These are phyloP conservation scores for Lichtheimia corymbifera DNA, from an alignment of 371 early-diverging fungal species.

Conservation along the genomic window DNA sequence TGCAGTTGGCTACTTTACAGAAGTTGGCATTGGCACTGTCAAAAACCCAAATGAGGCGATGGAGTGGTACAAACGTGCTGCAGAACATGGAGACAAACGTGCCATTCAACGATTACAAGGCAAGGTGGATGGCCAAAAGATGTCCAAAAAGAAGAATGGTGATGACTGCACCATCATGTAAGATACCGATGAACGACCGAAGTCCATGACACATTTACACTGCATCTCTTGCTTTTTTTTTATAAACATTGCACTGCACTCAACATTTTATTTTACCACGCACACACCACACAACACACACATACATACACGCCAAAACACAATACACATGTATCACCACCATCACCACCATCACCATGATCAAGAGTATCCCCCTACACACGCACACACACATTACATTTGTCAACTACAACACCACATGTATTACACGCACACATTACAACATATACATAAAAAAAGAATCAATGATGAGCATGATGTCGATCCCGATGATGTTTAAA, in stretches of 20 bases:
- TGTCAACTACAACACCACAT: no score
- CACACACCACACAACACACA: background rate
- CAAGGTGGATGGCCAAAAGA: slow-evolving; percentile 27
- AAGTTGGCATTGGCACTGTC: slow-evolving; percentile 78
- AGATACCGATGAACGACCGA: background rate
- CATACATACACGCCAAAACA: no score
- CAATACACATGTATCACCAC: no score
- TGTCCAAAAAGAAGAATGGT: slow-evolving; percentile 39
- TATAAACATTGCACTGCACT: no score
- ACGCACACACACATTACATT: background rate
- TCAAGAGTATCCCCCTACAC: no score
- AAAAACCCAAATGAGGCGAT: slow-evolving; percentile 73
- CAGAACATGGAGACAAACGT: slow-evolving; percentile 79
- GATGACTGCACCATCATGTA: slow-evolving; percentile 54
- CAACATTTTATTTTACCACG: background rate
- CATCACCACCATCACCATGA: no score
- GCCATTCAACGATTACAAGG: slow-evolving; percentile 66
- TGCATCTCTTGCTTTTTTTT: no score
- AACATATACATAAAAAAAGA: no score
- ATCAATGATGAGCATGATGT: no score
- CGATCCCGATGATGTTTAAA: no score
- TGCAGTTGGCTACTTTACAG: slow-evolving; percentile 85
- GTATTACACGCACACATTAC: no score
- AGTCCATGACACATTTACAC: no score
- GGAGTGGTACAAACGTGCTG: slow-evolving; percentile 83